Base-by-base conservation (phyloP, 352 stramenopile species). In the Phytophthora crassamura region DNA sequence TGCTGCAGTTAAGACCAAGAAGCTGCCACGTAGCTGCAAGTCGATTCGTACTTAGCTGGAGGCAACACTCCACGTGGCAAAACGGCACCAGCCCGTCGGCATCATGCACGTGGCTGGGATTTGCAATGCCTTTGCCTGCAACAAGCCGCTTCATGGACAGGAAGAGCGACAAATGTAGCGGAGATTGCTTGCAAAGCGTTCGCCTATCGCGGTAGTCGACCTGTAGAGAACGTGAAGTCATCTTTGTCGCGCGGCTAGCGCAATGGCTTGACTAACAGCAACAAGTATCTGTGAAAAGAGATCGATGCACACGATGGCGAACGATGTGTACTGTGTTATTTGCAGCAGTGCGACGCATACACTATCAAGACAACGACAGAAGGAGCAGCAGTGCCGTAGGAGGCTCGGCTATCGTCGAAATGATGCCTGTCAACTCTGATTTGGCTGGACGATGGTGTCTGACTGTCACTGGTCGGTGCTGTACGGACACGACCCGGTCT, bases 11-110 rank as follows among this genome's bases (percentile, higher is more conserved):
- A 15, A 25, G 22, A 25, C 22, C 14, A 18, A 34, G 42, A 25
- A 30, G 56, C 56, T 51, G 58, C 64, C 50, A 64, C 45, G 59
- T 57, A 43, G 32, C 20, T 25, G 9, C 22, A 25, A 32, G 1
- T 33, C 11, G 20, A n/a, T 57, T 72, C 64, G 64, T 68, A 72
- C 64, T 72, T 72, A 64, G 50, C 16, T 40, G 58, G 35, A 22
- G 25, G 57, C 36, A 67, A 64, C 60, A 57, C 38, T 69, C 59
- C 65, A 74, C 65, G 65, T 69, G 65, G 65, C 65, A 74, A 33
- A 25, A 52, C 16, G 50, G 43, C 63, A 59, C 52, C 32, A 56
- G 20, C 41, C 40, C 40, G 55, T 52, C 54, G 54, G 43, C 35
- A 41, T 41, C 18, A 30, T 55, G 59, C 35, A 49, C 25, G 25